phyloP scores from a whole-genome alignment of 805 yeast genomes.

The Debaryomyces castellii region DNA sequence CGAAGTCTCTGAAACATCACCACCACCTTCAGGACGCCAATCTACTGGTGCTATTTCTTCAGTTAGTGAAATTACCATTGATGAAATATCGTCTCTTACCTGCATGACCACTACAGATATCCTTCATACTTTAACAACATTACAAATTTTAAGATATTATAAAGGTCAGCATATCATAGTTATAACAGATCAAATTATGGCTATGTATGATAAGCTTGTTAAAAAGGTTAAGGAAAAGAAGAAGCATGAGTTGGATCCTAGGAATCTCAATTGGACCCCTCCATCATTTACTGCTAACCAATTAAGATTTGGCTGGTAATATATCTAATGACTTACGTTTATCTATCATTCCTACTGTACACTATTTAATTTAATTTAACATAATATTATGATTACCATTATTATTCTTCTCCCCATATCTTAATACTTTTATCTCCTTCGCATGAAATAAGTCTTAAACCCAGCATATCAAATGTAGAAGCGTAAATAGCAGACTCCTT shows the following conservation, averaged over 20 bases:
- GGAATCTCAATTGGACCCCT: constrained; percentile 83
- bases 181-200: constrained; percentile 77
- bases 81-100: constrained; percentile 81
- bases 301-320: constrained; percentile 89
- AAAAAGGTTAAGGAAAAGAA: constrained; percentile 60
- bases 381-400: background rate
- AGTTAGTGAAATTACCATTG: constrained; percentile 68
- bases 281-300: constrained; percentile 96
- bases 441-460: constrained; percentile 78
- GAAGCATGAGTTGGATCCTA: constrained; percentile 73
- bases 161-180: constrained; percentile 93
- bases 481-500: constrained; percentile 66
- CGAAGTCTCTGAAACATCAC: constrained; percentile 32
- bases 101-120: constrained; percentile 97
- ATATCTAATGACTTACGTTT: constrained; percentile 1
- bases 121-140: constrained; percentile 86
- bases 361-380: background rate
- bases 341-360: background rate
- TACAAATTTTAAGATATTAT: constrained; percentile 86
- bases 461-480: constrained; percentile 75
- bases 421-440: constrained; percentile 88
- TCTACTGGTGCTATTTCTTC: constrained; percentile 8
- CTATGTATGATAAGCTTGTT: constrained; percentile 65
- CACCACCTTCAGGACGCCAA: constrained; percentile 17
- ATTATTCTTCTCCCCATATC: constrained; percentile 50